These are phyloP conservation scores for Penicillium olsonii DNA, from an alignment of 2,329 filamentous ascomycete species.

Conservation along the genomic window DNA sequence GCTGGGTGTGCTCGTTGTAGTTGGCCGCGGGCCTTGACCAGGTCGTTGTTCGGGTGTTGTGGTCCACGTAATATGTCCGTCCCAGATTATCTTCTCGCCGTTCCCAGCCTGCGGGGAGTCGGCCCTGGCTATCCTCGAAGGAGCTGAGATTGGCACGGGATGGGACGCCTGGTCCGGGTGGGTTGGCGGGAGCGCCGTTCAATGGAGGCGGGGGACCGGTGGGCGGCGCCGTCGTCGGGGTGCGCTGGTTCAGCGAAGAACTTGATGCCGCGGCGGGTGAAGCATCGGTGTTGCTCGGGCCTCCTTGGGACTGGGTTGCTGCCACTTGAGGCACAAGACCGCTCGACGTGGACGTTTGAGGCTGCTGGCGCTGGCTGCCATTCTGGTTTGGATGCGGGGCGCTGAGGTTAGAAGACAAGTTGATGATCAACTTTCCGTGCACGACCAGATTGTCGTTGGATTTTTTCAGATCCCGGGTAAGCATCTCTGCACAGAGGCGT, in stretches of 20 bases:
- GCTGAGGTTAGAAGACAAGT: slow-evolving; percentile 86
- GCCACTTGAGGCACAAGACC: slow-evolving; percentile 38
- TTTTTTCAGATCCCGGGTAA: slow-evolving; percentile 94
- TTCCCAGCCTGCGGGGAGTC: slow-evolving; percentile 92
- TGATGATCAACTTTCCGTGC: slow-evolving; percentile 95
- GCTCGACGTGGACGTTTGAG: slow-evolving; percentile 40
- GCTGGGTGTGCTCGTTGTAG: slow-evolving; percentile 73
- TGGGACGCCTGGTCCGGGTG: slow-evolving; percentile 39
- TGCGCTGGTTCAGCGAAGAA: slow-evolving; percentile 37
- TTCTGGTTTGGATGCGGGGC: slow-evolving; percentile 62
- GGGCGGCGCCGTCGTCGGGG: slow-evolving; percentile 37
- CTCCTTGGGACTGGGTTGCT: slow-evolving; percentile 27
- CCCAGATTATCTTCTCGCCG: slow-evolving; percentile 92
- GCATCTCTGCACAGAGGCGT: slow-evolving; percentile 69
- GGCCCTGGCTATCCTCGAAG: slow-evolving; percentile 94
- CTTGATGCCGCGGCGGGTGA: slow-evolving; percentile 34
- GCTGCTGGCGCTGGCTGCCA: slow-evolving; percentile 37
- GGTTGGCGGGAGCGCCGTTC: slow-evolving; percentile 39
- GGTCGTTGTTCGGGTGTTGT: slow-evolving; percentile 94
- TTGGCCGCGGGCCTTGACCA: slow-evolving; percentile 88
- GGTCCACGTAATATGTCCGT: slow-evolving; percentile 96
- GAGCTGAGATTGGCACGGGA: slow-evolving; percentile 71
- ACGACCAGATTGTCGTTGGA: slow-evolving; percentile 97
- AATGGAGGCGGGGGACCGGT: slow-evolving; percentile 42
- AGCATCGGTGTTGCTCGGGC: slow-evolving; percentile 31